phyloP scores from a whole-genome alignment of 1,284 basidiomycete genomes.

The Naganishia liquefaciens region DNA sequence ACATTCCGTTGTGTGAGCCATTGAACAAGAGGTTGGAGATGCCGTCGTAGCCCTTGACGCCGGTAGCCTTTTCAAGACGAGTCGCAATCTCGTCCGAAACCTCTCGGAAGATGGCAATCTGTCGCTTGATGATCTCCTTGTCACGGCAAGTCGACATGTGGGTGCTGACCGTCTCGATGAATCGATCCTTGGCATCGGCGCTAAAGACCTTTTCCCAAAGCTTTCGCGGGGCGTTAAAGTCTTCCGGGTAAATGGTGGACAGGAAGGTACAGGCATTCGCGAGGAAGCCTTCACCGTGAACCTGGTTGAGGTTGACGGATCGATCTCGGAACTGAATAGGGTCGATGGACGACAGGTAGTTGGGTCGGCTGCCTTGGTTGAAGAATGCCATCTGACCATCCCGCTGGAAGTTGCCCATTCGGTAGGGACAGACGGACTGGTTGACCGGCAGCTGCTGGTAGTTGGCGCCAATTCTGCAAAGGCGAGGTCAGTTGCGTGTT shows the following conservation, averaged over 20 bases:
- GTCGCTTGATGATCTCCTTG: constrained; percentile 65
- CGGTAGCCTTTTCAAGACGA: constrained; percentile 71
- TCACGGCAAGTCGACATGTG: constrained; percentile 71
- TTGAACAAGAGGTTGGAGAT: constrained; percentile 67
- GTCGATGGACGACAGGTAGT: constrained; percentile 75
- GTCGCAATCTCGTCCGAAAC: constrained; percentile 71
- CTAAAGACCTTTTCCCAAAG: constrained; percentile 77
- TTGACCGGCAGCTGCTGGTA: constrained; percentile 90
- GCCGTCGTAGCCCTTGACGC: constrained; percentile 56
- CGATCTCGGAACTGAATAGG: constrained; percentile 44
- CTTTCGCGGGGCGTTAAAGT: constrained; percentile 86
- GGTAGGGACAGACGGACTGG: constrained; percentile 63
- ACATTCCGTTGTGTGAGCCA: constrained; percentile 44
- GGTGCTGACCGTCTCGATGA: constrained; percentile 73
- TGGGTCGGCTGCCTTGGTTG: constrained; percentile 79
- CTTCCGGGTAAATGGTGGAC: constrained; percentile 73
- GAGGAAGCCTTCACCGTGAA: constrained; percentile 70
- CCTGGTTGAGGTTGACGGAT: constrained; percentile 45
- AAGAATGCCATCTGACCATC: constrained; percentile 62
- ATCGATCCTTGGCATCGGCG: constrained; percentile 66
- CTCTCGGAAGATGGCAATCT: constrained; percentile 77
- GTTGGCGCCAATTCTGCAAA: constrained; percentile 59
- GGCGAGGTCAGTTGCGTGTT: background rate
- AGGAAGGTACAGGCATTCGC: constrained; percentile 73
- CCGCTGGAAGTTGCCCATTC: constrained; percentile 75